A percentile compares a stretch with the other conserved stretches of the same genome.
phyloP scores from a whole-genome alignment of 129 eudicot genomes.

The Pittosporum tobira region DNA sequence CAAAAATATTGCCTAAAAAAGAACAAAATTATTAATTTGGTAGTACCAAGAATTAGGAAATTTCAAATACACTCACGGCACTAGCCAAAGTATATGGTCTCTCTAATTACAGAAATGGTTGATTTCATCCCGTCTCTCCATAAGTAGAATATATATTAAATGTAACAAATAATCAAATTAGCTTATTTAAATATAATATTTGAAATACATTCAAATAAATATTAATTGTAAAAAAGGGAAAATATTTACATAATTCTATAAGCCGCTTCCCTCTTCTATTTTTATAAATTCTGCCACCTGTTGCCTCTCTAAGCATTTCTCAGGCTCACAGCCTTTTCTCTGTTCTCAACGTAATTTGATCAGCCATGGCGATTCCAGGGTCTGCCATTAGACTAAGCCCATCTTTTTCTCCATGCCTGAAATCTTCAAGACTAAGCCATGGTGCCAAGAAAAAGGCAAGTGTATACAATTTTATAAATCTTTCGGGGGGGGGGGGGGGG shows the following conservation, averaged over 20 bases:
- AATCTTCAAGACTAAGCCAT: constrained; percentile 19
- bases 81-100: no score
- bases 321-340: constrained; percentile 16
- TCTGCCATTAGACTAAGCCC: constrained; percentile 28
- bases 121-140: no score
- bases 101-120: no score
- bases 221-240: neutral
- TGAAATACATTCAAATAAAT: neutral
- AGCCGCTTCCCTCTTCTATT: neutral
- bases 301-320: neutral
- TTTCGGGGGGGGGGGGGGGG: no score
- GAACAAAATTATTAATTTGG: no score
- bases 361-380: constrained; percentile 47
- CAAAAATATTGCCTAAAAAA: no score
- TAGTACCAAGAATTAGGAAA: no score
- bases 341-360: constrained; percentile 3
- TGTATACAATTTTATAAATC: neutral
- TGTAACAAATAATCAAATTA: no score
- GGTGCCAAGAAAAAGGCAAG: constrained; percentile 42
- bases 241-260: no score
- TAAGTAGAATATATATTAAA: neutral
- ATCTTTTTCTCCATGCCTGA: constrained; percentile 20
- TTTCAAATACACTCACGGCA: no score
- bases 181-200: neutral
- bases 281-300: neutral